These are phyloP conservation scores for Spizellomyces punctatus DNA, from an alignment of 192 early-diverging fungal genomes.

Conservation along the genomic window DNA sequence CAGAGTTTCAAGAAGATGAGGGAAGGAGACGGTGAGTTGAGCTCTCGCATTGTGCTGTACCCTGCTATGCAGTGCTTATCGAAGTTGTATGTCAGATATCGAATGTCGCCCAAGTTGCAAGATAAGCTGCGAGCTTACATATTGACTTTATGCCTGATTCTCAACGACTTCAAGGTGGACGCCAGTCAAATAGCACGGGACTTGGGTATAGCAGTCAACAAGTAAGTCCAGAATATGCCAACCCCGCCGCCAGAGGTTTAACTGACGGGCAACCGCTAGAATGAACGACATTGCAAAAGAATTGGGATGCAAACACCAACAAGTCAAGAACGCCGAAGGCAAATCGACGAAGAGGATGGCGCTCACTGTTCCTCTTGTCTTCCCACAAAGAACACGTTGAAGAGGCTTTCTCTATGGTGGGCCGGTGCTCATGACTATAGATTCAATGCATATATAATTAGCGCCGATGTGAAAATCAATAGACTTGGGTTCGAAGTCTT, in stretches of 20 bases:
- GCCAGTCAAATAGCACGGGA: conserved; percentile 64
- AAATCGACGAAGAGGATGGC: conserved; percentile 17
- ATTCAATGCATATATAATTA: too few relatives aligned
- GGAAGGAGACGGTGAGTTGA: conserved; percentile 19
- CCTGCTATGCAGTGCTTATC: background rate
- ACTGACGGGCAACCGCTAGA: background rate
- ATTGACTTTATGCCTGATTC: conserved; percentile 66
- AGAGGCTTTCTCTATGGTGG: background rate
- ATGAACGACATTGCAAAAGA: conserved; percentile 33
- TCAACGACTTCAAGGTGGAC: conserved; percentile 74
- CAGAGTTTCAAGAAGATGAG: conserved; percentile 58
- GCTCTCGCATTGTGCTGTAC: conserved; percentile 1
- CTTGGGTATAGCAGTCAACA: conserved; percentile 42
- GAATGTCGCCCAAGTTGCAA: conserved; percentile 51
- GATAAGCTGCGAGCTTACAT: conserved; percentile 82
- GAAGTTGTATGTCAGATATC: conserved; percentile 2
- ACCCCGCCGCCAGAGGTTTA: background rate
- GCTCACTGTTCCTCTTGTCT: conserved; percentile 34
- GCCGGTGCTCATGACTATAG: too few relatives aligned
- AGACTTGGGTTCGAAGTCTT: too few relatives aligned
- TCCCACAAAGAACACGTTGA: conserved; percentile 32
- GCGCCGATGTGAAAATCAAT: too few relatives aligned
- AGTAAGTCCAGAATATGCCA: conserved; percentile 12
- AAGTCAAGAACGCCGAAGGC: conserved; percentile 20
- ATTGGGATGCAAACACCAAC: conserved; percentile 42